Evolutionary conservation across 192 early-diverging fungal species (phyloP).

Genomic region (Backusella psychrophila): DNA sequence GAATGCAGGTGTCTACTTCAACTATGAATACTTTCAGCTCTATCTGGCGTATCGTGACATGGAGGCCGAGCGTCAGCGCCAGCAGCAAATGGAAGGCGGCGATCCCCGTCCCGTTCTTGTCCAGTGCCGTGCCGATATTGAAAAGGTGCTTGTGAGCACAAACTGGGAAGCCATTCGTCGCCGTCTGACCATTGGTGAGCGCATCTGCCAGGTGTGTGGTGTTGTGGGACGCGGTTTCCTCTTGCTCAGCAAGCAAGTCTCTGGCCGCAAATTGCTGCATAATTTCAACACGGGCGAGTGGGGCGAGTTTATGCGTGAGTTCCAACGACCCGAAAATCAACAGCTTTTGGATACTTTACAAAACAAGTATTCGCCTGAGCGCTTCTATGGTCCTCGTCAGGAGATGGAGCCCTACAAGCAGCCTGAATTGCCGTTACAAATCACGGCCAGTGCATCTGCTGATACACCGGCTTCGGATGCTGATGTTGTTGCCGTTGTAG

Average conservation of each 20-base stretch:
- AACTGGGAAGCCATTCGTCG: constrained; percentile 41
- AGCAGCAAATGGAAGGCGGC: neutral
- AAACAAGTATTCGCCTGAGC: constrained; percentile 23
- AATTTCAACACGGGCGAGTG: constrained; percentile 38
- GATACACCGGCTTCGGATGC: neutral
- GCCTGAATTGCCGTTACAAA: neutral
- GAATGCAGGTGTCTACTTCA: constrained; percentile 38
- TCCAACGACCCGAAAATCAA: constrained; percentile 25
- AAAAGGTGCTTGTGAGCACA: constrained; percentile 28
- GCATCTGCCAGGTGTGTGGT: constrained; percentile 29
- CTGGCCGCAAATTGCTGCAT: constrained; percentile 37
- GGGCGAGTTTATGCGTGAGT: constrained; percentile 29
- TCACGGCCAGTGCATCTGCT: neutral
- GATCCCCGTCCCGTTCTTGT: constrained; percentile 23
- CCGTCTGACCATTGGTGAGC: constrained; percentile 40
- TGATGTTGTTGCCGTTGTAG: neutral
- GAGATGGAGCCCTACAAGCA: neutral
- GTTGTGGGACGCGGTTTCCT: constrained; percentile 32
- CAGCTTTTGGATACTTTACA: constrained; percentile 19
- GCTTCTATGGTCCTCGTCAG: constrained; percentile 12
- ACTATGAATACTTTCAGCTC: constrained; percentile 38
- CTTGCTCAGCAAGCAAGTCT: constrained; percentile 28
- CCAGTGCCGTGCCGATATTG: constrained; percentile 35
- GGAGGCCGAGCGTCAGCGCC: constrained; percentile 18
- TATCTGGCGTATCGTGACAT: constrained; percentile 34